Evolutionary conservation across 768 basidiomycete species (phyloP).

Genomic region (Agaricus subrufescens): DNA sequence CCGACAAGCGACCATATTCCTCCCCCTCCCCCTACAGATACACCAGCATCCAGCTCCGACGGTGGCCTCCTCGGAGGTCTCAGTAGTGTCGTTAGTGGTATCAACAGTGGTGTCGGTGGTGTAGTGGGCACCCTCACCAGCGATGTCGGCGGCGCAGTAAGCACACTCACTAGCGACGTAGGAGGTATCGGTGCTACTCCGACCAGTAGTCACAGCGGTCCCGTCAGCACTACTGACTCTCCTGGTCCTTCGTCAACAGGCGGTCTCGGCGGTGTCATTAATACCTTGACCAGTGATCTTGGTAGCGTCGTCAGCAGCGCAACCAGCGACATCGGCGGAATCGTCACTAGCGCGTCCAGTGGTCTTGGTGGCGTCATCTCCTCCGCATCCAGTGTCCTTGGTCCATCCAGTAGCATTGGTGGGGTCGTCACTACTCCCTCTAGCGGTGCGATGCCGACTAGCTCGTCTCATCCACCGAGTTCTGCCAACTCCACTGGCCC

Average conservation of each 20-base stretch:
- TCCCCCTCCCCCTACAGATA: no score
- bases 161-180: background rate
- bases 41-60: no score
- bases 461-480: background rate
- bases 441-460: background rate
- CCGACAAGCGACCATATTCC: no score
- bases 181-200: background rate
- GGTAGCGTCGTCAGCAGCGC: background rate
- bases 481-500: background rate
- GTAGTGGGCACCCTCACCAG: background rate
- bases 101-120: background rate
- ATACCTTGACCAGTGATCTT: background rate
- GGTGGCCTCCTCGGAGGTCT: no score
- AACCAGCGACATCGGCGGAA: background rate
- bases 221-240: background rate
- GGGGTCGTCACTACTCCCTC: background rate
- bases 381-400: background rate
- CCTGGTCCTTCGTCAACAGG: background rate
- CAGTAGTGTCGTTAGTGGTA: background rate
- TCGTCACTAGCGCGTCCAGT: background rate
- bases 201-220: background rate
- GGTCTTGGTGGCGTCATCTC: background rate
- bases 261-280: background rate
- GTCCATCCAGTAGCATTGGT: background rate
- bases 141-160: background rate